These are phyloP conservation scores for Chalciporus sphaerocephalus DNA, from an alignment of 768 basidiomycete genomes.

Conservation along the genomic window DNA sequence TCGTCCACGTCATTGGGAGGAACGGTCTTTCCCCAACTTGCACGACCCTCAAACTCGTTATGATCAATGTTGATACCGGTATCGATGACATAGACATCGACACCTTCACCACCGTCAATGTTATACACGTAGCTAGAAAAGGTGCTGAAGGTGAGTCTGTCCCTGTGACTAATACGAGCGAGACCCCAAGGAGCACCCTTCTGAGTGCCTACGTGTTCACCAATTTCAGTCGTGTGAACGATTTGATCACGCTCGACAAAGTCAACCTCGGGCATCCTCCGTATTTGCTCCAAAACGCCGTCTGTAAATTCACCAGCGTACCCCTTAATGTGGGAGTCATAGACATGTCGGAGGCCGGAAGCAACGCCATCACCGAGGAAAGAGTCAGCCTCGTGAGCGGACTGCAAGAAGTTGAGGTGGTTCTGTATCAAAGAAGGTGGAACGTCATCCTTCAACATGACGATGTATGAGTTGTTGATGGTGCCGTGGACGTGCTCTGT, in stretches of 20 bases:
- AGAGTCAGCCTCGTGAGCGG: constrained; percentile 52
- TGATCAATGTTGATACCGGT: constrained; percentile 88
- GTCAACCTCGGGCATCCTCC: constrained; percentile 82
- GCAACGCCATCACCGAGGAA: constrained; percentile 41
- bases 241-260: constrained; percentile 93
- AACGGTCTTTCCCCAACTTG: constrained; percentile 90
- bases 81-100: constrained; percentile 86
- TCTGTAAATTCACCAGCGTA: constrained; percentile 80
- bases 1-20: constrained; percentile 78
- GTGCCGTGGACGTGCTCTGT: constrained; percentile 63
- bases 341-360: constrained; percentile 69
- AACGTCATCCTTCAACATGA: constrained; percentile 76
- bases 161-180: constrained; percentile 88
- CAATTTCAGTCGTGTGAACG: constrained; percentile 56
- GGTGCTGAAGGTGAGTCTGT: constrained; percentile 68
- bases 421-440: constrained; percentile 55
- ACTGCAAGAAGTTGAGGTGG: constrained; percentile 75
- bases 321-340: constrained; percentile 66
- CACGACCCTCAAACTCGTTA: constrained; percentile 84
- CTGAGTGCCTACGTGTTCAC: constrained; percentile 38
- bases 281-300: constrained; percentile 66
- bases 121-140: constrained; percentile 82
- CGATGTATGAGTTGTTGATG: constrained; percentile 91
- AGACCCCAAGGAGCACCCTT: constrained; percentile 89
- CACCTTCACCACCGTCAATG: constrained; percentile 75